Percentiles rank a stretch among this genome's conserved stretches.
phyloP scores from a whole-genome alignment of 192 early-diverging fungal genomes.

The Coemansia interrupta region DNA sequence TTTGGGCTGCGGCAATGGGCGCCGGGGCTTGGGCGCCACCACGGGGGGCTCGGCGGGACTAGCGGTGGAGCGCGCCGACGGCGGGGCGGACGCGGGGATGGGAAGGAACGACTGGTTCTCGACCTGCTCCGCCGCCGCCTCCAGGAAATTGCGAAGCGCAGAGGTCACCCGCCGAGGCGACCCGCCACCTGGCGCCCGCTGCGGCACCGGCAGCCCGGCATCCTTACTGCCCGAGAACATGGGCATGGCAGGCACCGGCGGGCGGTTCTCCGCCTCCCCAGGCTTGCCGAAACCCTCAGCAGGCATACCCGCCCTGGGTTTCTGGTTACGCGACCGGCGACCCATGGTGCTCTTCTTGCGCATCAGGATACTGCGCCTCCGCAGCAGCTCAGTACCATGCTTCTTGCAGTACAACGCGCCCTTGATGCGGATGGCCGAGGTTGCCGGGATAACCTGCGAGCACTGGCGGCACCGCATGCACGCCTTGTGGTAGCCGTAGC shows the following conservation, averaged over 20 bases:
- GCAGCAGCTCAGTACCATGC: conserved; percentile 50
- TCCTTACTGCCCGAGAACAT: conserved; percentile 18
- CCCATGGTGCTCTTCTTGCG: conserved; percentile 56
- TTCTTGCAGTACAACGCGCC: conserved; percentile 54
- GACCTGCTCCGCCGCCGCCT: conserved; percentile 52
- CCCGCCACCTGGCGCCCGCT: neutral
- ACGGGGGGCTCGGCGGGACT: neutral
- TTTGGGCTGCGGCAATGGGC: conserved; percentile 16
- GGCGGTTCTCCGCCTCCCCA: neutral
- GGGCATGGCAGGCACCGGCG: conserved; percentile 38
- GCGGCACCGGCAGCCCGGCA: conserved; percentile 10
- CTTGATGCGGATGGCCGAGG: conserved; percentile 47
- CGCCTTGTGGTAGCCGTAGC: conserved; percentile 54
- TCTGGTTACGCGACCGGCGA: conserved; percentile 40
- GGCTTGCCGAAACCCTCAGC: no score
- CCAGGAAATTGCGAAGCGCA: conserved; percentile 50
- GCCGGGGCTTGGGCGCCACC: conserved; percentile 2
- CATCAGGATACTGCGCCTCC: conserved; percentile 56
- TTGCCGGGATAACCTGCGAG: conserved; percentile 34
- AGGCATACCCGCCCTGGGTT: conserved; percentile 14
- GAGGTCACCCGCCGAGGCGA: conserved; percentile 33
- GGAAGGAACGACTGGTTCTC: conserved; percentile 38
- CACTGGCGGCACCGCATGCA: conserved; percentile 55
- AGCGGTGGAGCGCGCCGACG: neutral
- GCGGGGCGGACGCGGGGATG: conserved; percentile 13